These are phyloP conservation scores for Cytospora piceae DNA, from an alignment of 2,329 filamentous ascomycete genomes.

Conservation along the genomic window DNA sequence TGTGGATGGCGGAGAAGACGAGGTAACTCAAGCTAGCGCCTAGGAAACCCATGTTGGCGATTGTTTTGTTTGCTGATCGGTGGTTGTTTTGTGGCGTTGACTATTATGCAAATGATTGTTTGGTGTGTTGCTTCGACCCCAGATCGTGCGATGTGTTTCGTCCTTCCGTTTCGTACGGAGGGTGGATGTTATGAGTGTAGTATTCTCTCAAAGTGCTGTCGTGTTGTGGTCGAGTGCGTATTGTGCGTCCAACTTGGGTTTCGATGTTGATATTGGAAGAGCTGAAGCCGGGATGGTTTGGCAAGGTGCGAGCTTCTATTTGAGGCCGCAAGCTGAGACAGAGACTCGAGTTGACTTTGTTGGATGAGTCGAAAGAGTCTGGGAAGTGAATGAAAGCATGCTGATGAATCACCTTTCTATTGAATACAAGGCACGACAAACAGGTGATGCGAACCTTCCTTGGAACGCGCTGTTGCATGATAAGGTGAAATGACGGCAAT, in stretches of 20 bases:
- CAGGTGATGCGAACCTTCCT: neutral
- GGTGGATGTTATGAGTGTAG: neutral
- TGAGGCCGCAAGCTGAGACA: neutral
- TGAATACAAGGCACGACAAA: neutral
- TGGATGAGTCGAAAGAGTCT: neutral
- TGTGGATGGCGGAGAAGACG: conserved; percentile 66
- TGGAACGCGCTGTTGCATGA: neutral
- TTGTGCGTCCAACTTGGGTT: neutral
- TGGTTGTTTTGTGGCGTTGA: neutral
- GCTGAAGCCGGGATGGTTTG: neutral
- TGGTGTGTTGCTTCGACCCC: neutral
- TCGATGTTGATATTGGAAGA: neutral
- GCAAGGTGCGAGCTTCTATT: neutral
- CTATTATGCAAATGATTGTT: neutral
- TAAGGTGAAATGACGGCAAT: conserved; percentile 7
- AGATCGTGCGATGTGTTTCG: neutral
- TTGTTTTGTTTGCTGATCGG: neutral
- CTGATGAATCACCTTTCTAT: neutral
- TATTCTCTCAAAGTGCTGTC: neutral
- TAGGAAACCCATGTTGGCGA: conserved; percentile 48
- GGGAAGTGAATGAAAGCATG: conserved; percentile 2
- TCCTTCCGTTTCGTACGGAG: too few species aligned
- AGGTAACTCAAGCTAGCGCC: conserved; percentile 53
- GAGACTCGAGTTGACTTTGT: neutral
- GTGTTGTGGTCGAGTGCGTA: neutral